Evolutionary conservation across 495 filamentous ascomycete species (phyloP), one percentile per base, ranked within the genome.

Genomic region (Neurospora sp.): DNA sequence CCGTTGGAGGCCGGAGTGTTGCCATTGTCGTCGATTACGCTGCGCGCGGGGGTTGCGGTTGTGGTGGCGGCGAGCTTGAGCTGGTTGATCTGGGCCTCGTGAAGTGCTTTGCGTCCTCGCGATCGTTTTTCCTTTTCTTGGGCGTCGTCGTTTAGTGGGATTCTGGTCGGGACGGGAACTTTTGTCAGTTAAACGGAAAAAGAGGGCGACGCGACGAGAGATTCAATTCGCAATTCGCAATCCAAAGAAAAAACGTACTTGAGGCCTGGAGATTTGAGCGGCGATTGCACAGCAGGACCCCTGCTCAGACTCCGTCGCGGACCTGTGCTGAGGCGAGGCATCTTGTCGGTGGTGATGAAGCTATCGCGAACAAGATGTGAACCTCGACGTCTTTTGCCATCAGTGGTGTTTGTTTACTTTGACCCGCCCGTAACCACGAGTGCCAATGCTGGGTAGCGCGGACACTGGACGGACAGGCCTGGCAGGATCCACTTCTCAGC

Each of bases 121-220:
- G 94, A 85, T 39, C 96, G 91, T 76, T 91, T 90, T 42, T 93
- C 93, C 82, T 97, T 98, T 81, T 99, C 96, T 70, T 89, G 89
- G 73, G 89, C 89, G 83, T 99, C 96, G 87, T 99, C 96, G 82
- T 98, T 98, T 48, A 99, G 87, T 10, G 96, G 95, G 71, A 99
- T 96, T 65, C 83, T 87, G 61, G 61, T n/a, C 48, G n/a, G 72
- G 40, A 70, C 42, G 69, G 61, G 40, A 44, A 69, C 37, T 16
- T 41, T 65, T 20, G 65, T 35, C 68, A 65, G 72, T 68, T 71
- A 27, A 8, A 35, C 0, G 5, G 27, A 6, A 65, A 14, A 8
- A 1, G 16, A 16, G 22, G 20, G 41, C 2, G 70, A 35, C 16
- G 42, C 41, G 76, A 39, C 53, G 69, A 70, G 44, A 65, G 38